A percentile compares a stretch with the other conserved stretches of the same genome.
phyloP scores from a whole-genome alignment of 2,329 filamentous ascomycete species.

The Stagonosporopsis tanaceti region DNA sequence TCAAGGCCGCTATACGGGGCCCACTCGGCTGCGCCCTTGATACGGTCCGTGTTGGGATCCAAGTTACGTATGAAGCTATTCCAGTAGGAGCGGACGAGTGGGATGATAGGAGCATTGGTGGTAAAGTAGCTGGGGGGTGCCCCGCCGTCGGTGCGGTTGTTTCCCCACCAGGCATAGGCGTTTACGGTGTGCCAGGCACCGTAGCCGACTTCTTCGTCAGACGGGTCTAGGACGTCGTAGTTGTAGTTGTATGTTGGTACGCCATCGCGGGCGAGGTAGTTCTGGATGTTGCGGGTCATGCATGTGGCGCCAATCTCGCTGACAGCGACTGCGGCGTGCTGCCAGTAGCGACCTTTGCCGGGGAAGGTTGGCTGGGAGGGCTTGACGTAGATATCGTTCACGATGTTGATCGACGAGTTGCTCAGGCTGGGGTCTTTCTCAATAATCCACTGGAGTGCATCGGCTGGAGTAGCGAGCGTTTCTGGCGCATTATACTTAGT shows the following conservation, averaged over 20 bases:
- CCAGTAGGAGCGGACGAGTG: constrained; percentile 75
- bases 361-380: constrained; percentile 53
- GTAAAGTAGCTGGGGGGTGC: constrained; percentile 65
- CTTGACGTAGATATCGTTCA: constrained; percentile 66
- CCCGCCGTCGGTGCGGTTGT: constrained; percentile 59
- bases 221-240: constrained; percentile 71
- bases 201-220: constrained; percentile 60
- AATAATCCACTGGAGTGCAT: constrained; percentile 65
- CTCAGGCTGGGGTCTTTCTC: constrained; percentile 67
- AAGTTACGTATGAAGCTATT: constrained; percentile 73
- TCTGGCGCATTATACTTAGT: constrained; percentile 64
- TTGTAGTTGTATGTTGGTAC: constrained; percentile 71
- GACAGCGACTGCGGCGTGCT: constrained; percentile 65
- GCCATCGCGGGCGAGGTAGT: constrained; percentile 49
- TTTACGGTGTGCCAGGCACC: constrained; percentile 76
- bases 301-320: constrained; percentile 73
- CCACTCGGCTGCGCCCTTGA: constrained; percentile 61
- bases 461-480: constrained; percentile 55
- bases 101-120: constrained; percentile 65
- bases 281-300: constrained; percentile 65
- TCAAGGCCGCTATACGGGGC: constrained; percentile 50
- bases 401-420: constrained; percentile 57
- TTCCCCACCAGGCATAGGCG: constrained; percentile 72
- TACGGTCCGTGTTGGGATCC: constrained; percentile 69
- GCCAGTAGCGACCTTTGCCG: constrained; percentile 64